Base-by-base conservation (phyloP, 768 basidiomycete species). In the Amanita muscaria region DNA sequence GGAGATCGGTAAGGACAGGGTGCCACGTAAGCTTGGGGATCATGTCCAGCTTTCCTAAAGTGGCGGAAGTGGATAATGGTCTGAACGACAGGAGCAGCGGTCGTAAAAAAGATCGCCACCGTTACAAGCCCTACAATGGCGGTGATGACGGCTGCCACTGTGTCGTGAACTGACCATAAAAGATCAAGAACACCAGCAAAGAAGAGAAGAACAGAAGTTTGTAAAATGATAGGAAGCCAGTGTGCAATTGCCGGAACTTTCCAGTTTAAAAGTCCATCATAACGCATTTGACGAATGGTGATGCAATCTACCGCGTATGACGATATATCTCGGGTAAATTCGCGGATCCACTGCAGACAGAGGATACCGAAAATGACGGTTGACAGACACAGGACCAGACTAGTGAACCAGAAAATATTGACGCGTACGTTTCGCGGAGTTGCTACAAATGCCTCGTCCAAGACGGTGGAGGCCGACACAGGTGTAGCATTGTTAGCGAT, bases 1-100 rank as follows among this genome's bases (percentile, higher is more conserved):
- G 57, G 56, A 9, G 56, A 59, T 45, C 57, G 59, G 49, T 56
- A 59, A 5, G 59, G 56, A 25, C 59, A 60, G 43, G 8, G 51
- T 32, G 29, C 12, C 7, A 29, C 12, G 12, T 29, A 29, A 29
- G 27, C 27, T 6, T 29, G 6, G 27, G 27, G 27, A 29, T 29
- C 27, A 12, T 29, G 12, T 12, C 27, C n/a, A 12, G 12, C 27
- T 6, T 29, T 29, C 12, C 27, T 29, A 11, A 51, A 39, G 29
- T 46, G 19, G 7, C 40, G 40, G 15, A 48, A 30, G 23, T 42
- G 38, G 14, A 49, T 30, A 36, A 52, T 44, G 7, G 40, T 49
- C 22, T 61, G 57, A 23, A 56, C 24, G 12, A 53, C 47, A 2
- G 60, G 60, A 21, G 55, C 48, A 21, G 56, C 39, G 4, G 57